These are phyloP conservation scores for Saposhnikovia divaricata DNA, from an alignment of 129 eudicot genomes.

Conservation along the genomic window DNA sequence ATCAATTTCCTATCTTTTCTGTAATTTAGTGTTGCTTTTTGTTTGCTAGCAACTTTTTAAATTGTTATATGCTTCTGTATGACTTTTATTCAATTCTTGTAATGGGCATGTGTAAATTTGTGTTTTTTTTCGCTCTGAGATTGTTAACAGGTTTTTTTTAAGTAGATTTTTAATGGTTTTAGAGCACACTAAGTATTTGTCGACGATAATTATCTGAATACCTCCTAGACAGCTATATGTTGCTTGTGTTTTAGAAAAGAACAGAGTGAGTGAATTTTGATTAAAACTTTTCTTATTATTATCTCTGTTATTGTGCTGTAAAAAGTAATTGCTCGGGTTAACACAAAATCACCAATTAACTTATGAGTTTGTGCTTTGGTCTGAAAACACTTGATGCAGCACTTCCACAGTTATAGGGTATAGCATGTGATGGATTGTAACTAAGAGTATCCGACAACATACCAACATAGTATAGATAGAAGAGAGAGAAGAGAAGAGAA, in stretches of 20 bases:
- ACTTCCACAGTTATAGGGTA: constrained; percentile 98
- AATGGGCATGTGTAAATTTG: background rate
- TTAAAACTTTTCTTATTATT: background rate
- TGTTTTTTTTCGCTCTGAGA: background rate
- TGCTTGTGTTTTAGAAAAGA: too few relatives aligned
- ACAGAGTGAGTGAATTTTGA: background rate
- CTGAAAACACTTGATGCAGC: constrained; percentile 81
- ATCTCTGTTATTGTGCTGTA: background rate
- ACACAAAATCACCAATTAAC: background rate
- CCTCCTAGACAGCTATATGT: too few relatives aligned
- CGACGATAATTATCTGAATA: too few relatives aligned
- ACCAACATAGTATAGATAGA: constrained; percentile 61
- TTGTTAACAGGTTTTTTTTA: background rate
- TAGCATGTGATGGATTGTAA: constrained; percentile 97
- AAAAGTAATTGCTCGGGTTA: too few relatives aligned
- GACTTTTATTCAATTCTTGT: background rate
- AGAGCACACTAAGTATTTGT: background rate
- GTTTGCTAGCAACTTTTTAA: background rate
- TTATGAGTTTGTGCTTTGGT: background rate
- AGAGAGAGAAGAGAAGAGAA: constrained; percentile 87
- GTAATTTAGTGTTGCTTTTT: background rate
- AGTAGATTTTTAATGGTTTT: too few relatives aligned
- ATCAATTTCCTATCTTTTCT: constrained; percentile 23
- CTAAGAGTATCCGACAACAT: constrained; percentile 84
- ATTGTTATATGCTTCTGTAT: background rate